A percentile compares a stretch with the other conserved stretches of the same genome.
phyloP scores from a whole-genome alignment of 768 basidiomycete species.

The Sutorius australiensis region DNA sequence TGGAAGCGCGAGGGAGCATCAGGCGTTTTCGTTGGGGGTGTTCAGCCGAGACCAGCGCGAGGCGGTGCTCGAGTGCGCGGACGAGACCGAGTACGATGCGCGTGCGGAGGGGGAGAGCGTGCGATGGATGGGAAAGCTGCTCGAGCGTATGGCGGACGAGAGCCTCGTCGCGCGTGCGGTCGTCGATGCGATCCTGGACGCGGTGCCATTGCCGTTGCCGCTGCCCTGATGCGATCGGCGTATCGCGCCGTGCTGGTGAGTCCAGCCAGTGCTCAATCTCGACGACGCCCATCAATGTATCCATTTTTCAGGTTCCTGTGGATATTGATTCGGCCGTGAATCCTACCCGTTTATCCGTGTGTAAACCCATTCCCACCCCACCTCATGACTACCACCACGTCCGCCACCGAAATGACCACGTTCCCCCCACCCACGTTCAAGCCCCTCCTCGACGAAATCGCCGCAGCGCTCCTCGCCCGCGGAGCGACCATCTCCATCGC shows the following conservation, averaged over 20 bases:
- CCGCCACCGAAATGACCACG: neutral
- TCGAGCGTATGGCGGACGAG: conserved; percentile 15
- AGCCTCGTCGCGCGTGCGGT: conserved; percentile 8
- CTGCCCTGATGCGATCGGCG: neutral
- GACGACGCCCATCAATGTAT: neutral
- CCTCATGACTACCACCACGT: neutral
- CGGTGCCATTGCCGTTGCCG: conserved; percentile 2
- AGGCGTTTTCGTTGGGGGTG: conserved; percentile 15
- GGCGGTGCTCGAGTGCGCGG: conserved; percentile 23
- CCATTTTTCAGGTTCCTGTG: neutral
- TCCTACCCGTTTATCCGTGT: no score
- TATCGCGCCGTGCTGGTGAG: neutral
- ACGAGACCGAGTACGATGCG: conserved; percentile 21
- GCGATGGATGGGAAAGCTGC: conserved; percentile 18
- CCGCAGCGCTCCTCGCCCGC: neutral
- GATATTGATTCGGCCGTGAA: no score
- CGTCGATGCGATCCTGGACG: conserved; percentile 11
- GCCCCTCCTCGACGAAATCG: neutral
- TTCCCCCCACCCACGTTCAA: neutral
- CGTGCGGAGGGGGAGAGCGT: conserved; percentile 6
- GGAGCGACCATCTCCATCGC: neutral
- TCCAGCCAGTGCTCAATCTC: neutral
- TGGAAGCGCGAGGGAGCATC: conserved; percentile 2
- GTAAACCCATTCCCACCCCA: neutral
- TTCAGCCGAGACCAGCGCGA: conserved; percentile 27